These are phyloP conservation scores for Abelmoschus esculentus DNA, from an alignment of 345 rosid species.

Conservation along the genomic window DNA sequence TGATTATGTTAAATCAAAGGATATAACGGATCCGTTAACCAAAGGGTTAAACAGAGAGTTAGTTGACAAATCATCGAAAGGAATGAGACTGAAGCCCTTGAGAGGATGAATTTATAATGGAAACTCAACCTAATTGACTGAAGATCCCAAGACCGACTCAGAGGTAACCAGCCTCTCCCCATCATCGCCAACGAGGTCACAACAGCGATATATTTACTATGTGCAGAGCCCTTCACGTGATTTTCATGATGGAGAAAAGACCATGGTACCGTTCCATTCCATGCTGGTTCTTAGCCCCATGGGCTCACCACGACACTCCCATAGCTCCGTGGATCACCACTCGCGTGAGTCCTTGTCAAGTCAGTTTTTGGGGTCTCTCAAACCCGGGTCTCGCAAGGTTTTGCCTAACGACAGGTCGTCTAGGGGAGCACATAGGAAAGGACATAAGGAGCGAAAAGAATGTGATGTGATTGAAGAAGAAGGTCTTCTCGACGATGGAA, in stretches of 20 bases:
- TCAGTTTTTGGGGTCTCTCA: constrained; percentile 77
- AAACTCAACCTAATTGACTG: too few species aligned
- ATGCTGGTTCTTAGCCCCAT: constrained; percentile 80
- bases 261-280: constrained; percentile 87
- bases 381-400: constrained; percentile 89
- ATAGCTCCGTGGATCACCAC: constrained; percentile 84
- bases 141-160: too few species aligned
- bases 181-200: constrained; percentile 85
- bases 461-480: constrained; percentile 85
- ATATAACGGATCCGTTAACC: too few species aligned
- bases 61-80: too few species aligned
- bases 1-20: too few species aligned
- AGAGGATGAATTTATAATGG: too few species aligned
- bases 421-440: constrained; percentile 40
- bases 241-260: constrained; percentile 97
- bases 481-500: constrained; percentile 81
- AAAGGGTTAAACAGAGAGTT: too few species aligned
- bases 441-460: constrained; percentile 67
- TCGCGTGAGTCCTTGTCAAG: constrained; percentile 84
- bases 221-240: constrained; percentile 95
- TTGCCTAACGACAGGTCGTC: constrained; percentile 51
- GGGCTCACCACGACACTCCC: constrained; percentile 93
- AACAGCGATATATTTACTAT: constrained; percentile 78
- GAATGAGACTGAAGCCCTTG: too few species aligned
- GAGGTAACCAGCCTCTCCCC: constrained; percentile 92